Percentiles rank a stretch among this genome's conserved stretches.
Evolutionary conservation across 805 yeast species (phyloP).

Genomic region (Candida schatavii): DNA sequence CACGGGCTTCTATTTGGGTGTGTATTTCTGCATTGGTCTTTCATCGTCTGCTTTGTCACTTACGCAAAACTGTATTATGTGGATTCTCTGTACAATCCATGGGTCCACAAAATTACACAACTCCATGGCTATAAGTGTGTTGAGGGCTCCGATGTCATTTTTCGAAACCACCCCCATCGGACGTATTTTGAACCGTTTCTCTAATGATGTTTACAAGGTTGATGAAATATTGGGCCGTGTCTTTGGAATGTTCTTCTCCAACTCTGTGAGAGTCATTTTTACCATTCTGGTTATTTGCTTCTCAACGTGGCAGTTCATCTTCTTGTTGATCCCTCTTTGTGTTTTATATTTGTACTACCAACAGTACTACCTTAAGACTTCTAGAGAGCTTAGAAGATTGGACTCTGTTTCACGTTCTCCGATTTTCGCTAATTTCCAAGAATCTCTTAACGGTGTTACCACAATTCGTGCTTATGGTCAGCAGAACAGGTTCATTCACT

Average conservation of each 20-base stretch:
- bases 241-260: slow-evolving; percentile 64
- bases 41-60: slow-evolving; percentile 59
- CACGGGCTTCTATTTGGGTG: slow-evolving; percentile 64
- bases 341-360: slow-evolving; percentile 69
- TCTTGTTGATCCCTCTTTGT: slow-evolving; percentile 66
- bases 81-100: slow-evolving; percentile 79
- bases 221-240: slow-evolving; percentile 77
- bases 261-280: slow-evolving; percentile 61
- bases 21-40: slow-evolving; percentile 75
- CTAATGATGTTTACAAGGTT: slow-evolving; percentile 85
- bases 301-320: slow-evolving; percentile 83
- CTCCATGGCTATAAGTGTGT: slow-evolving; percentile 65
- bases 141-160: slow-evolving; percentile 92
- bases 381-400: slow-evolving; percentile 79
- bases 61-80: slow-evolving; percentile 64
- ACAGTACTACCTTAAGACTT: slow-evolving; percentile 70
- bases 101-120: slow-evolving; percentile 78
- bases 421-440: slow-evolving; percentile 81
- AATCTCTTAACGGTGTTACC: slow-evolving; percentile 70
- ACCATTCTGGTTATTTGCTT: slow-evolving; percentile 79
- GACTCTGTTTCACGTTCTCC: slow-evolving; percentile 81
- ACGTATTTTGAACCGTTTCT: slow-evolving; percentile 84
- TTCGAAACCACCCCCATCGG: slow-evolving; percentile 97
- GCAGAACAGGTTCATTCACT: slow-evolving; percentile 55
- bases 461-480: slow-evolving; percentile 76